Conservation (phyloP, 1,284 basidiomycete species). For the Tremellales sp. region DNA sequence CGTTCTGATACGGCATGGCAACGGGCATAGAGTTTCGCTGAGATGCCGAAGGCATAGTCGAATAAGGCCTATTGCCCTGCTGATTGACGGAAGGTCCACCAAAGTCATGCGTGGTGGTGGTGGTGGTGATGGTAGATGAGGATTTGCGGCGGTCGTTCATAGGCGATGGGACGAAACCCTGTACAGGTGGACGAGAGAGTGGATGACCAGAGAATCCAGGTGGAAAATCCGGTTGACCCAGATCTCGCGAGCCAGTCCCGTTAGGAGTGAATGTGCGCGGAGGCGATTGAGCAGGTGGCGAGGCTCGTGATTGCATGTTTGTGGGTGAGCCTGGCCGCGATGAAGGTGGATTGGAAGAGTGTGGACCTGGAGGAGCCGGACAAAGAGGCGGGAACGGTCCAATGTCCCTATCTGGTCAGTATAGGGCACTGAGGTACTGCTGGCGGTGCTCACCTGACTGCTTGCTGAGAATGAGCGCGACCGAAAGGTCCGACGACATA, state of each 20-base stretch:
- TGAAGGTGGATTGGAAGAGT: conserved; percentile 1
- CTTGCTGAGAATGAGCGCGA: conserved; percentile 31
- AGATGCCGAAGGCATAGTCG: conserved; percentile 15
- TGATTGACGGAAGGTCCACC: background rate
- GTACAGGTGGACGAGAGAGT: conserved; percentile 5
- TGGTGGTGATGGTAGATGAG: conserved; percentile 27
- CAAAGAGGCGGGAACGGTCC: conserved; percentile 41
- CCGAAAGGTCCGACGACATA: conserved; percentile 39
- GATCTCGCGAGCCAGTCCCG: background rate
- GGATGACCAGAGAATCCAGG: conserved; percentile 1
- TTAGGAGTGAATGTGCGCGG: conserved; percentile 5
- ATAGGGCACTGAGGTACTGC: background rate
- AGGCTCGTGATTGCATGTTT: conserved; percentile 2
- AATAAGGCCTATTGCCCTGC: conserved; percentile 2
- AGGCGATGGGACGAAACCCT: conserved; percentile 22
- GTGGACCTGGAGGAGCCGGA: conserved; percentile 11
- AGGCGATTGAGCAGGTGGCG: background rate
- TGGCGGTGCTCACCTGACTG: conserved; percentile 36
- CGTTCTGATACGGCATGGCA: background rate
- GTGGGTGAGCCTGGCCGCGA: background rate
- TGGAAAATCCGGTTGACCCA: conserved; percentile 1
- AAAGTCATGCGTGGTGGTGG: conserved; percentile 23
- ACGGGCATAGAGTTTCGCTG: conserved; percentile 3
- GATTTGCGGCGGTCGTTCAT: conserved; percentile 23
- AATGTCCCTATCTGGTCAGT: conserved; percentile 32